These are phyloP conservation scores for Saccharomycopsis babjevae DNA, from an alignment of 805 yeast species.

Conservation along the genomic window DNA sequence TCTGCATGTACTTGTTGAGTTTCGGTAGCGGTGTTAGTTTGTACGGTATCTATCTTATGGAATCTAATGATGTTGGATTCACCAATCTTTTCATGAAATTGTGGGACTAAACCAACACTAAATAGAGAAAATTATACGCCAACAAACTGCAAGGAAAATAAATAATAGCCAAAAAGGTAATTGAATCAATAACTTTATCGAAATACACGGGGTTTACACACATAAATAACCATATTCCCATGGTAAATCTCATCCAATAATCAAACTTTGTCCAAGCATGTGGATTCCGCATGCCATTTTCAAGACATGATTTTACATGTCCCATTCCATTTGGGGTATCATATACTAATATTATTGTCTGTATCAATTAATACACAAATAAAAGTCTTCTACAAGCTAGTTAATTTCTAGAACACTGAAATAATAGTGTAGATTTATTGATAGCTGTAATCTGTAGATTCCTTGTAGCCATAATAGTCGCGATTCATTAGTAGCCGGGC, in stretches of 20 bases:
- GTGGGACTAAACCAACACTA: conserved; percentile 1
- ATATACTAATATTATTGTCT: background rate
- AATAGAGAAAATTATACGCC: background rate
- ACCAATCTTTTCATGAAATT: conserved; percentile 41
- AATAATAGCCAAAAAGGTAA: background rate
- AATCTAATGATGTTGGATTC: conserved; percentile 65
- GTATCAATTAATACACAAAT: background rate
- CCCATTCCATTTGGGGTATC: background rate
- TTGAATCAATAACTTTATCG: too few relatives aligned
- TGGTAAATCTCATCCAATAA: background rate
- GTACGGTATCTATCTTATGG: conserved; percentile 75
- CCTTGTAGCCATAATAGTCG: too few relatives aligned
- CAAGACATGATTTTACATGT: background rate
- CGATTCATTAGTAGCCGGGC: too few relatives aligned
- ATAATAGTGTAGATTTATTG: too few relatives aligned
- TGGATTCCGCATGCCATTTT: background rate
- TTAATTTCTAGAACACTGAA: too few relatives aligned
- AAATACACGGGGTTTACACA: too few relatives aligned
- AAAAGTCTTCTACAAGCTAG: background rate
- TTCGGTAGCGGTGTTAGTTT: conserved; percentile 62
- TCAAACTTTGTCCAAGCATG: background rate
- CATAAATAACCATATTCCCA: background rate
- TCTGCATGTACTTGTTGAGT: conserved; percentile 57
- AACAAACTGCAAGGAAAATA: background rate
- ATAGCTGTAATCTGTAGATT: too few relatives aligned